Evolutionary conservation across 345 rosid genomes (phyloP).

Genomic region (Microthlaspi erraticum): DNA sequence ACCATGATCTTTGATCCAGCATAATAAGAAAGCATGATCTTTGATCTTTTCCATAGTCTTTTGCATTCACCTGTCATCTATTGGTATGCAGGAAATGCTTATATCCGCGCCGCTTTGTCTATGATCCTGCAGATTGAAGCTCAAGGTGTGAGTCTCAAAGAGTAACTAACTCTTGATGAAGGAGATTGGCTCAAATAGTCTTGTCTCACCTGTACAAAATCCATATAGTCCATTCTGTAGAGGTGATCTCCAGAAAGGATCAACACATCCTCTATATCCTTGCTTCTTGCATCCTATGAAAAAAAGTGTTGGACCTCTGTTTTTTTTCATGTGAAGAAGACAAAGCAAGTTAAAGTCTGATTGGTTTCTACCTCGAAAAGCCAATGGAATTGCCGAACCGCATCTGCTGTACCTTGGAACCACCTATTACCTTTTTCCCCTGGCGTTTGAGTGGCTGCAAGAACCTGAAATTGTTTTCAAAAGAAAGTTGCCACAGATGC

Average conservation of each 20-base stretch:
- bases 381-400: slow-evolving; percentile 96
- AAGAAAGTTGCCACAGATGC: slow-evolving; percentile 1
- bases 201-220: slow-evolving; percentile 74
- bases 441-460: slow-evolving; percentile 96
- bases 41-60: slow-evolving; percentile 8
- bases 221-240: slow-evolving; percentile 95
- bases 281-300: slow-evolving; percentile 71
- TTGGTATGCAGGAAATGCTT: slow-evolving; percentile 77
- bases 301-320: neutral
- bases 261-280: slow-evolving; percentile 85
- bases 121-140: slow-evolving; percentile 66
- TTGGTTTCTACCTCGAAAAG: slow-evolving; percentile 73
- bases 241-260: slow-evolving; percentile 95
- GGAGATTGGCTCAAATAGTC: slow-evolving; percentile 1
- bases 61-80: slow-evolving; percentile 73
- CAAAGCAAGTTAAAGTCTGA: slow-evolving; percentile 3
- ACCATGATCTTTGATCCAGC: slow-evolving; percentile 33
- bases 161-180: slow-evolving; percentile 8
- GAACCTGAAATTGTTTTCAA: slow-evolving; percentile 53
- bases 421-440: slow-evolving; percentile 90
- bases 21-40: slow-evolving; percentile 33
- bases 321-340: slow-evolving; percentile 16
- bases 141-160: slow-evolving; percentile 22
- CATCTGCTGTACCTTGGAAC: slow-evolving; percentile 99
- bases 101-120: slow-evolving; percentile 94